Evolutionary conservation across 2,329 filamentous ascomycete species (phyloP), one percentile per base, ranked within the genome.

Genomic region (Stachybotrys chartarum): DNA sequence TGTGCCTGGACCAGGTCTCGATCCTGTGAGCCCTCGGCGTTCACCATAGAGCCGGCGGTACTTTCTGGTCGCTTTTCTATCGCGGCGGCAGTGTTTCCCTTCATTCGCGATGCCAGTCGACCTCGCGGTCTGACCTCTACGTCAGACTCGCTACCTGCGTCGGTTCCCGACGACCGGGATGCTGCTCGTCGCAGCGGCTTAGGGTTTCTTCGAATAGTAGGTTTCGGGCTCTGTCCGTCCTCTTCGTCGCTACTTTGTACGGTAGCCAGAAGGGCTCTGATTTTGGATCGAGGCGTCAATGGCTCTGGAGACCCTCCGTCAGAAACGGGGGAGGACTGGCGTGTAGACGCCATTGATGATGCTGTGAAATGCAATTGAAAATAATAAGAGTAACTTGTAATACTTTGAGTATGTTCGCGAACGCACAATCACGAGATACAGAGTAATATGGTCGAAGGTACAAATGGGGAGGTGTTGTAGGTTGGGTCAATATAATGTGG

Each of bases 101-200:
- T 78, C 78, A 91, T 84, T 53, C 83, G 78, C 16, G 86, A 78
- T 12, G 86, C 86, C 61, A 90, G 75, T 53, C 81, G 80, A 30
- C 86, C 86, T 54, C 80, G 78, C 1, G 87, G 87, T 49, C 75
- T 74, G 3, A 78, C 56, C 6, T 67, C 63, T 44, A 67, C 61
- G 24, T 72, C 70, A 5, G 68, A 68, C 30, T 70, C 69, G 51
- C 45, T 47, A 8, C 80, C 72, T 12, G 75, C 75, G 39, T 78
- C 75, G n/a, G 78, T 77, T n/a, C 78, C 76, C 1, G 46, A 24
- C 14, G 7, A 18, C 48, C 11, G 48, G 14, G 35, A 14, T 14
- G 14, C 35, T 10, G 35, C 35, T 42, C 35, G 35, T 42, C 14
- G 35, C 10, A 10, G 35, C 46, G 32, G 56, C 56, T 55, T 50